Conservation (phyloP, 495 filamentous ascomycete species). For the Penicillium dipodomyicola region DNA sequence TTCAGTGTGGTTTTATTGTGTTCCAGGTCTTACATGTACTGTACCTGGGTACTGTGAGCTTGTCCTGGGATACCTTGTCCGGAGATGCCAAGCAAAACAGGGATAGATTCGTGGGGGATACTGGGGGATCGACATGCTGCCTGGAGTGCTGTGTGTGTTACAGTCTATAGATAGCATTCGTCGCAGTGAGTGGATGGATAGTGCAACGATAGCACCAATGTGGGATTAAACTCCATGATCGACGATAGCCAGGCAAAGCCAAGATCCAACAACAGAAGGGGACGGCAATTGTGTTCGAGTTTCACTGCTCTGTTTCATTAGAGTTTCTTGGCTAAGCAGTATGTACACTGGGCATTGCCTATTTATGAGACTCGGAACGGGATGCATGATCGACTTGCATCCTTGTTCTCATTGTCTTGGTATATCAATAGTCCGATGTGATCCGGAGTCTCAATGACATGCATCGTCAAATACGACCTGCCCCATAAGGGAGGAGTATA, state of each 20-base stretch:
- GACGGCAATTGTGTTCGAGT: neutral
- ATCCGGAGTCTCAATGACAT: conserved; percentile 1
- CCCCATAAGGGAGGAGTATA: conserved; percentile 7
- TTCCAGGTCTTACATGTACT: conserved; percentile 5
- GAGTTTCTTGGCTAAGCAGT: conserved; percentile 3
- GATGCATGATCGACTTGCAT: neutral
- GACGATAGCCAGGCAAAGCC: conserved; percentile 8
- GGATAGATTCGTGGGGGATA: conserved; percentile 11
- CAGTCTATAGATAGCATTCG: conserved; percentile 4
- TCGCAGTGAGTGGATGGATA: neutral
- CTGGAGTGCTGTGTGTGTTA: neutral
- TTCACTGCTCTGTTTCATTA: neutral
- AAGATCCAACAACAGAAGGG: conserved; percentile 2
- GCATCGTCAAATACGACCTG: neutral
- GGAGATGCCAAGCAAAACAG: conserved; percentile 6
- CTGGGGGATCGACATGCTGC: conserved; percentile 5
- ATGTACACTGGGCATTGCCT: neutral
- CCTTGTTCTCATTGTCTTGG: conserved; percentile 1
- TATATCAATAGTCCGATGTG: neutral
- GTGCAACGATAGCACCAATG: neutral
- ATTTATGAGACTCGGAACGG: conserved; percentile 4
- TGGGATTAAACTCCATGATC: conserved; percentile 5
- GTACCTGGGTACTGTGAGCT: neutral
- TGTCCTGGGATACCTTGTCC: conserved; percentile 3
- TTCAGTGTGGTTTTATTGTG: neutral